Evolutionary conservation across 1,284 basidiomycete species (phyloP), one percentile per base, ranked within the genome.

Genomic region (Peniophora sp.): DNA sequence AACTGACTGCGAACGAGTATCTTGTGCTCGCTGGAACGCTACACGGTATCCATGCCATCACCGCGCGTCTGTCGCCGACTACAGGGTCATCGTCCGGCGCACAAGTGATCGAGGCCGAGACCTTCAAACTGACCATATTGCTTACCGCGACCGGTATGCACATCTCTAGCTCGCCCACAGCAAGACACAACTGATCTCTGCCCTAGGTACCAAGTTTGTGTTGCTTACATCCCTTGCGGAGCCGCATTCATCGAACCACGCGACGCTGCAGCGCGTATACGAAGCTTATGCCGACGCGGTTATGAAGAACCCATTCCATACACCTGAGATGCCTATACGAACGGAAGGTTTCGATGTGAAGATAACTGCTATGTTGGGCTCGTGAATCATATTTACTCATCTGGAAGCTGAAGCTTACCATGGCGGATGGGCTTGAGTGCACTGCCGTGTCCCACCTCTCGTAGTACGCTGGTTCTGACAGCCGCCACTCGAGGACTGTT

Each of bases 291-390:
- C 92, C 2, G 95, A 97, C 63, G 85, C 89, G 3, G 94, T 97
- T 50, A 97, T 97, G 93, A 98, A 99, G 76, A 98, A 98, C 64
- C 97, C 97, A 1, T 99, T 99, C 70, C 94, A 99, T 66, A 97
- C 93, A 3, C 88, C 90, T 23, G 97, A 99, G 68, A 99, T 99
- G 96, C 97, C 97, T 1, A 96, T 99, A 58, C 84, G 96, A 47
- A 90, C 79, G 48, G 88, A 94, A 59, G 83, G 81, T 9, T 99
- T 99, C 62, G 96, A 99, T 32, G 12, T 32, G 6, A 32, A 32
- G 27, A 32, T 32, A 6, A 32, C 27, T 32, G 27, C 27, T 5
- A 32, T 32, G 27, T 32, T 32, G 27, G 27, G 27, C 27, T 32
- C 27, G 6, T 32, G 27, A 32, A 32, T 6, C 12, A 32, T 32